These are phyloP conservation scores for Cyclanthera cordifolia DNA, from an alignment of 306 rosid species.

Conservation along the genomic window DNA sequence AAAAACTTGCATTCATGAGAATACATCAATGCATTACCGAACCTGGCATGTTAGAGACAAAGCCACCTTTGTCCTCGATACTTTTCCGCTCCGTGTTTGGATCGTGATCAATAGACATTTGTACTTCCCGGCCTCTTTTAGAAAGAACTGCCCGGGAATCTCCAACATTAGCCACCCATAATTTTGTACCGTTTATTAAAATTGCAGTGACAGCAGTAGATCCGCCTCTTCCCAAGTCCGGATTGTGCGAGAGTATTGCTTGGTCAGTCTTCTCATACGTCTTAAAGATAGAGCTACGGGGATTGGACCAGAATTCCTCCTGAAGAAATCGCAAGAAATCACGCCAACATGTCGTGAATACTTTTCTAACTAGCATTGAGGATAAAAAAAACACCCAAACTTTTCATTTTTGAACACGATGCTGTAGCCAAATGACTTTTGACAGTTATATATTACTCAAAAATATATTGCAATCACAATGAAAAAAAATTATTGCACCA, in stretches of 20 bases:
- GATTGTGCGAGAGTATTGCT: constrained; percentile 54
- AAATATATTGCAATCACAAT: constrained; percentile 5
- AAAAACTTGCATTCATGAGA: not conserved
- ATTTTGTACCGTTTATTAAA: constrained; percentile 40
- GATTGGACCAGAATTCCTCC: constrained; percentile 61
- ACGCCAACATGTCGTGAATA: constrained; percentile 1
- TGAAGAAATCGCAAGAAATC: constrained; percentile 15
- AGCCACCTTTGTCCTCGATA: constrained; percentile 78
- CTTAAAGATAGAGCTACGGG: constrained; percentile 38
- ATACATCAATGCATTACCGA: constrained; percentile 13
- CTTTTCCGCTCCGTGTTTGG: constrained; percentile 70
- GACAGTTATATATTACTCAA: too few species aligned
- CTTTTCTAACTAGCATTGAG: not conserved
- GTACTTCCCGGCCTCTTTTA: constrained; percentile 45
- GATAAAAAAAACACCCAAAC: not conserved
- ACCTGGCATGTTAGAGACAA: constrained; percentile 97
- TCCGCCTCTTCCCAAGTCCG: constrained; percentile 69
- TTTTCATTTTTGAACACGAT: not conserved
- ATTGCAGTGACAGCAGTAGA: constrained; percentile 73
- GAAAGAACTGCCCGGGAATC: constrained; percentile 80
- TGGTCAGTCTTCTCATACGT: constrained; percentile 59
- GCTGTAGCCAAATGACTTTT: not conserved
- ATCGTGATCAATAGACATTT: constrained; percentile 62
- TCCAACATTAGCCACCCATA: constrained; percentile 67
- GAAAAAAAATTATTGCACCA: not conserved